These are phyloP conservation scores for Chlamydomonas sp. DNA, from an alignment of 139 green algal genomes.

Conservation along the genomic window DNA sequence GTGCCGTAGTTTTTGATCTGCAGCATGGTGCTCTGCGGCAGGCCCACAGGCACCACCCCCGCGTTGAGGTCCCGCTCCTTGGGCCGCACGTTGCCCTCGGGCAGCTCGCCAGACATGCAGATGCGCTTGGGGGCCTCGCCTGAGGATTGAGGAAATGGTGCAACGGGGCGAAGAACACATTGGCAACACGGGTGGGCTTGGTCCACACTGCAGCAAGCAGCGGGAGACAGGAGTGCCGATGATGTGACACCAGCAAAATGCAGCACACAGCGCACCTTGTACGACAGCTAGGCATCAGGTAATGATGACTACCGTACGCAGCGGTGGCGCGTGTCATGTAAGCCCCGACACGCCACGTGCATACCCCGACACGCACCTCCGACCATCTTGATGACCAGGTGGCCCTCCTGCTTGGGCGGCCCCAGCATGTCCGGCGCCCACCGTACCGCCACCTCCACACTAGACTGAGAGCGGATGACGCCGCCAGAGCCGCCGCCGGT, in stretches of 20 bases:
- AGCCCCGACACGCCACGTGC: too few species aligned
- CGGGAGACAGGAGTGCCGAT: too few species aligned
- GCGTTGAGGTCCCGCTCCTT: conserved; percentile 66
- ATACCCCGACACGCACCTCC: conserved; percentile 38
- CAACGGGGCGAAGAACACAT: too few species aligned
- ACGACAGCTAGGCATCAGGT: too few species aligned
- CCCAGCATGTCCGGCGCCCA: conserved; percentile 54
- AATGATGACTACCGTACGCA: too few species aligned
- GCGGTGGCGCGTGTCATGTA: too few species aligned
- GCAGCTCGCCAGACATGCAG: conserved; percentile 50
- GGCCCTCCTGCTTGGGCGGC: conserved; percentile 45
- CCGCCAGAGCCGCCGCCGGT: conserved; percentile 9
- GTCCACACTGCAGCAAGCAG: neutral
- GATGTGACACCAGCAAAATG: too few species aligned
- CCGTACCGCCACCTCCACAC: conserved; percentile 46
- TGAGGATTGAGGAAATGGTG: neutral
- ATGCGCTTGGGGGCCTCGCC: conserved; percentile 45
- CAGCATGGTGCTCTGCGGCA: conserved; percentile 48
- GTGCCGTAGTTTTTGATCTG: conserved; percentile 57
- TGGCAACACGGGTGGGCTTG: neutral
- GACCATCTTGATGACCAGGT: conserved; percentile 52
- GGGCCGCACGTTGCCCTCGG: conserved; percentile 61
- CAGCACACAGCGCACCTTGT: neutral
- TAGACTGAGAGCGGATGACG: conserved; percentile 52
- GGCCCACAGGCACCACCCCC: conserved; percentile 55